Percentiles rank a stretch among this genome's conserved stretches.
These are phyloP conservation scores for Xylaria cubensis DNA, from an alignment of 495 filamentous ascomycete species.

Conservation along the genomic window DNA sequence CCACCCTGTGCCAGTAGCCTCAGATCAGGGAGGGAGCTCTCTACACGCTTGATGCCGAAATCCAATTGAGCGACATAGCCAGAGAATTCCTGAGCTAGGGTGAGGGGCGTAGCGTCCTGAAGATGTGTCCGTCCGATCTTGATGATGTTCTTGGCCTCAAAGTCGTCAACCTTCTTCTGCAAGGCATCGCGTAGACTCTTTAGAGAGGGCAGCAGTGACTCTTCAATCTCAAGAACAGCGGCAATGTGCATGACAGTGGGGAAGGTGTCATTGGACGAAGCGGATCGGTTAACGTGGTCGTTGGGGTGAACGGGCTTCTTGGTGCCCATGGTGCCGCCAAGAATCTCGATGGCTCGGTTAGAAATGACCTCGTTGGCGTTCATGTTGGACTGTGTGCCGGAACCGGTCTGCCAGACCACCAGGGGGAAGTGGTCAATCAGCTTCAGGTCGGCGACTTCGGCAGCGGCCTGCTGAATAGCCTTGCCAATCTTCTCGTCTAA, in stretches of 20 bases:
- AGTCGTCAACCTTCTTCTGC: conserved; percentile 87
- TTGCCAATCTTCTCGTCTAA: conserved; percentile 87
- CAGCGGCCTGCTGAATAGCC: conserved; percentile 92
- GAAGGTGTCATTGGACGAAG: conserved; percentile 99
- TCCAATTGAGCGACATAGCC: conserved; percentile 96
- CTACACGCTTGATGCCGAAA: conserved; percentile 85
- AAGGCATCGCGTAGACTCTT: conserved; percentile 81
- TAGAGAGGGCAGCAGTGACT: conserved; percentile 81
- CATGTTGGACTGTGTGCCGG: conserved; percentile 99
- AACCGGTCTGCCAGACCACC: conserved; percentile 99
- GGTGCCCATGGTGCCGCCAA: conserved; percentile 89
- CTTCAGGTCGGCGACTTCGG: conserved; percentile 92
- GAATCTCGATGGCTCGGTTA: conserved; percentile 97
- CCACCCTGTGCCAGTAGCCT: conserved; percentile 92
- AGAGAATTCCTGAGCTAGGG: conserved; percentile 96
- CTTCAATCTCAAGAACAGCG: conserved; percentile 90
- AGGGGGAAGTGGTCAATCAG: conserved; percentile 97
- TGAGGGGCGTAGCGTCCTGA: conserved; percentile 95
- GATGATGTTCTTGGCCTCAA: conserved; percentile 83
- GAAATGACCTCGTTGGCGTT: conserved; percentile 99
- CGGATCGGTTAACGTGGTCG: conserved; percentile 99
- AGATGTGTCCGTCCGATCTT: conserved; percentile 99
- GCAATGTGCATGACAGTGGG: conserved; percentile 99
- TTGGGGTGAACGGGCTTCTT: conserved; percentile 99
- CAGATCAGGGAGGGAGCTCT: conserved; percentile 81